Base-by-base conservation (phyloP, 1,284 basidiomycete species). In the Tetrapyrgos nigripes region DNA sequence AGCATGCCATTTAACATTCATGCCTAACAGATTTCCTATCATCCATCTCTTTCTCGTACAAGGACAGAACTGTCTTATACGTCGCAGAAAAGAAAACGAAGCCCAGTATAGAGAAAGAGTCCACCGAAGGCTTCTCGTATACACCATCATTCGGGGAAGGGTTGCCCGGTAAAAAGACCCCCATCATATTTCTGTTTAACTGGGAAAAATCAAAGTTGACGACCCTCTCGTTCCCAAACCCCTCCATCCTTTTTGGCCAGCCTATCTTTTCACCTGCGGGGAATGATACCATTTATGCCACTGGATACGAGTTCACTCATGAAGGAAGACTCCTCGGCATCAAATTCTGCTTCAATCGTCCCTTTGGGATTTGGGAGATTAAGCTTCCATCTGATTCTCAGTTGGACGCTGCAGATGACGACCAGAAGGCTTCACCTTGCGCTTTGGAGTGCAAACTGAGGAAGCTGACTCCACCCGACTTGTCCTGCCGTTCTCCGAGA, bases 311-410 rank as follows among this genome's bases (percentile, higher is more conserved):
- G 50, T 76, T 80, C 53, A 81, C 81, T 0, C 63, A 68, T 2
- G 88, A 90, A 51, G 83, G 82, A 6, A 79, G 83, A 50, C 65
- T 85, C 24, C 75, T 91, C 6, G 91, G 90, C 0, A 69, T 88
- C 57, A 83, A 82, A 56, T 78, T 76, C 19, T 92, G 91, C 69
- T 79, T 76, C 61, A 92, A 92, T 65, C 79, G 89, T 1, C 83
- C 85, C 0, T 72, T 80, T 1, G 77, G 79, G 0, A 82, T 92
- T 26, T 89, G 85, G 83, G 73, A 80, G 49, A 62, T 90, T 23
- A 60, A 55, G 19, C 55, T 75, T 24, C 1, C 68, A 64, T 13
- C 44, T 58, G 11, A 53, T 49, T 33, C 19, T 24, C 45, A n/a
- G 35, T 43, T 40, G n/a, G 33, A 43, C 9, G n/a, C 35, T 1